These are phyloP conservation scores for Trichaptum fuscoviolaceum DNA, from an alignment of 768 basidiomycete genomes.

Conservation along the genomic window DNA sequence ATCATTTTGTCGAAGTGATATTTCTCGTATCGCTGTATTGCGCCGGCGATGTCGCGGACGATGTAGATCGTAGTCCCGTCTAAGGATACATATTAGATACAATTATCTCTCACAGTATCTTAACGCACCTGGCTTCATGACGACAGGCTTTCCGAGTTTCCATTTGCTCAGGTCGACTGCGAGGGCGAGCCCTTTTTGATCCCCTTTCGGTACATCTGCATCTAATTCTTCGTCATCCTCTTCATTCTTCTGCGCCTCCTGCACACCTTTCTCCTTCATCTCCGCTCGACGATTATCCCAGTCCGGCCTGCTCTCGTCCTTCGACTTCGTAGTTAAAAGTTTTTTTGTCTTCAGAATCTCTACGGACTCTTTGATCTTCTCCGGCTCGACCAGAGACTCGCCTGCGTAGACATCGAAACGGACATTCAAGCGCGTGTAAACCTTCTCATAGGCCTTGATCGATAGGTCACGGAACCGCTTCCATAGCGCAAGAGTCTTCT, in stretches of 20 bases:
- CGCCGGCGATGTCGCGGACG: slow-evolving; percentile 38
- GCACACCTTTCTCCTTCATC: neutral
- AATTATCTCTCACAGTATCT: neutral
- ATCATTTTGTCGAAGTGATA: slow-evolving; percentile 42
- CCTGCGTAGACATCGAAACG: slow-evolving; percentile 36
- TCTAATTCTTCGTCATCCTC: neutral
- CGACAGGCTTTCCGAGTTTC: slow-evolving; percentile 34
- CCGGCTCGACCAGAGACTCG: slow-evolving; percentile 29
- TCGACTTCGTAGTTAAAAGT: slow-evolving; percentile 9
- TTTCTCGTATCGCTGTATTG: slow-evolving; percentile 33
- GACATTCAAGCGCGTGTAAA: slow-evolving; percentile 33
- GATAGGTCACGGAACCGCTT: slow-evolving; percentile 34
- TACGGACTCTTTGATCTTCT: slow-evolving; percentile 28
- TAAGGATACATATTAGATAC: slow-evolving; percentile 10
- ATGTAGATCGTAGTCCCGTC: slow-evolving; percentile 38
- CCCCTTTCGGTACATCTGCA: neutral
- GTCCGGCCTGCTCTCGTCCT: slow-evolving; percentile 8
- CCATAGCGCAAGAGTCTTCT: slow-evolving; percentile 31
- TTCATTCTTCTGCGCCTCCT: neutral
- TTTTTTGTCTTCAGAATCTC: slow-evolving; percentile 24
- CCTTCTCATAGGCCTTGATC: slow-evolving; percentile 29
- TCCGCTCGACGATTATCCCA: slow-evolving; percentile 6
- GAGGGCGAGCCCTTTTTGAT: slow-evolving; percentile 18
- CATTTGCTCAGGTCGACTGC: slow-evolving; percentile 29
- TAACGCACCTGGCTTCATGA: slow-evolving; percentile 26